These are phyloP conservation scores for Capniomyces stellatus DNA, from an alignment of 371 early-diverging fungal species.

Conservation along the genomic window DNA sequence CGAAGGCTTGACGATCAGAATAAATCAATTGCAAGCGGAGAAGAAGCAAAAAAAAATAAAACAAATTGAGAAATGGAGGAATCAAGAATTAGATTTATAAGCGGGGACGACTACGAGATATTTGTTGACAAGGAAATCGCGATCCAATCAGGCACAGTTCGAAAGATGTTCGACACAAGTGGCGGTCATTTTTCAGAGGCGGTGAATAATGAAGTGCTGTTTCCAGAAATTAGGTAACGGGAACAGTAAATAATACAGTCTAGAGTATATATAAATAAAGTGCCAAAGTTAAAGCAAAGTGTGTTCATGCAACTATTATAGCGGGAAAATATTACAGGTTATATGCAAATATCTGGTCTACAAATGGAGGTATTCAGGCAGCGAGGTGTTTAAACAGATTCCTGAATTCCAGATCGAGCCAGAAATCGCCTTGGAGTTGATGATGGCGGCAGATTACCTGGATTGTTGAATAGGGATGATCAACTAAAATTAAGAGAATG, in stretches of 20 bases:
- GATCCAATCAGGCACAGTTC: slow-evolving; percentile 76
- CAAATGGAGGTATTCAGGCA: slow-evolving; percentile 38
- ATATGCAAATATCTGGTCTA: slow-evolving; percentile 83
- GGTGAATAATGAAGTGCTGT: slow-evolving; percentile 60
- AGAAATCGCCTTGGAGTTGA: slow-evolving; percentile 71
- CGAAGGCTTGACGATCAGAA: too few species aligned
- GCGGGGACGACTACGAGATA: slow-evolving; percentile 80
- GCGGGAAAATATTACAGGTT: slow-evolving; percentile 68
- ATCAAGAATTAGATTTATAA: slow-evolving; percentile 31
- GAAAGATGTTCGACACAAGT: slow-evolving; percentile 75
- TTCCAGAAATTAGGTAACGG: slow-evolving; percentile 49
- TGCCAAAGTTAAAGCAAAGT: slow-evolving; percentile 21
- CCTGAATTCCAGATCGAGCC: slow-evolving; percentile 83
- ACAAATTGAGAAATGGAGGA: neutral
- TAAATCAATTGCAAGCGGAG: too few species aligned
- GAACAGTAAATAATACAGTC: too few species aligned
- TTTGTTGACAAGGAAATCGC: slow-evolving; percentile 75
- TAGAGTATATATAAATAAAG: too few species aligned
- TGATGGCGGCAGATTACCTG: slow-evolving; percentile 89
- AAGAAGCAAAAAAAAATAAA: too few species aligned
- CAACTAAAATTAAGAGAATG: too few species aligned
- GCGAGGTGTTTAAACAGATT: slow-evolving; percentile 47
- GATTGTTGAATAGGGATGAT: slow-evolving; percentile 56
- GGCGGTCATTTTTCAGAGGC: slow-evolving; percentile 71
- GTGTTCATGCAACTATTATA: neutral